Evolutionary conservation across 148 eudicot genomes (phyloP), one percentile per base, ranked within the genome.

Genomic region (Vaccinium vitisidaea): DNA sequence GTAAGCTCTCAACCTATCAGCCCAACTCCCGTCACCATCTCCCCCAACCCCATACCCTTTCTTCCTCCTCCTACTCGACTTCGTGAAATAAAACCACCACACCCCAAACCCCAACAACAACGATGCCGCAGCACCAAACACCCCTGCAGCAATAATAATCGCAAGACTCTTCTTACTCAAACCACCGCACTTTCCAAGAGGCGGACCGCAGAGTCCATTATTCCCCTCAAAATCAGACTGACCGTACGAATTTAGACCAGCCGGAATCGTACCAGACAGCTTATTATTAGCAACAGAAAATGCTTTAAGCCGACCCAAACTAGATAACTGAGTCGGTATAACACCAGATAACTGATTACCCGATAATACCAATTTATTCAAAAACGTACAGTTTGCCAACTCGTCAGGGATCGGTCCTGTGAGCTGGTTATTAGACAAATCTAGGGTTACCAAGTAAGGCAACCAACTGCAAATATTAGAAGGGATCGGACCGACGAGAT

Each of bases 1-100:
- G 84, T 93, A 87, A n/a, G 91, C 82, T 55, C 88, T 88, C 86
- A 96, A 87, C 81, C 83, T 91, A 83, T 88, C 94, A 50, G 87
- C 92, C 98, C 98, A 96, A 39, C 91, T 91, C 13, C 87, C 87
- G 80, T 76, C 85, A 75, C 83, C 90, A 13, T 77, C 92, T 3
- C 84, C 85, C 18, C 93, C 93, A 77, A 88, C 87, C 8, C 90
- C 92, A 67, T 84, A 88, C 12, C 90, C 92, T 52, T 32, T 88
- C 83, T 78, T 88, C 19, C 90, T 88, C 83, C 83, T 83, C 83
- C 76, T 80, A 54, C 54, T 79, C 3, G 82, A 36, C 83, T 77
- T 87, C 23, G 82, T 81, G 82, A 90, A 94, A 78, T 80, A 94
- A 91, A 93, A 93, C 92, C 94, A 92, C 96, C 98, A 94, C 53